Evolutionary conservation across 805 yeast genomes (phyloP).

Genomic region (Pichia gijzeniarum): DNA sequence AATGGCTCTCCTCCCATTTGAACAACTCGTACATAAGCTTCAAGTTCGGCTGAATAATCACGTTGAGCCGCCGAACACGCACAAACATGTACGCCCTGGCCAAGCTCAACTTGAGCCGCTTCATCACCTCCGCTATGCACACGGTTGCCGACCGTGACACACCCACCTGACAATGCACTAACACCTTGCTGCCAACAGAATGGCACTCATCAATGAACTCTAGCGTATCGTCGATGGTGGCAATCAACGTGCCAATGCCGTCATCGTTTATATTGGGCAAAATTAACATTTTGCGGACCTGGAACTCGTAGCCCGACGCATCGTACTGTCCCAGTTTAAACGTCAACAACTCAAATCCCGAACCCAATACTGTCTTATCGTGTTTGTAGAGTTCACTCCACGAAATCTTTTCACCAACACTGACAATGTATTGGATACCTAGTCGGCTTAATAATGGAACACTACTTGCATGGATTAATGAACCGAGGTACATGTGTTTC

Average conservation of each 20-base stretch:
- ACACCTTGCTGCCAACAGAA: slow-evolving; percentile 40
- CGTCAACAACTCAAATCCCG: slow-evolving; percentile 27
- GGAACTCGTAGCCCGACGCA: slow-evolving; percentile 17
- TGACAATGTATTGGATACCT: slow-evolving; percentile 67
- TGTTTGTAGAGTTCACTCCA: slow-evolving; percentile 44
- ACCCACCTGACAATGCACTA: slow-evolving; percentile 94
- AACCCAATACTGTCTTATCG: slow-evolving; percentile 15
- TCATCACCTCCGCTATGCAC: slow-evolving; percentile 93
- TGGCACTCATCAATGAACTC: slow-evolving; percentile 55
- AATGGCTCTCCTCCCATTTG: slow-evolving; percentile 49
- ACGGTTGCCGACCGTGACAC: slow-evolving; percentile 94
- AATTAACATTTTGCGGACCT: slow-evolving; percentile 46
- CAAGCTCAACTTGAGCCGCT: slow-evolving; percentile 55
- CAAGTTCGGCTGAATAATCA: slow-evolving; percentile 89
- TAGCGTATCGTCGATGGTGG: slow-evolving; percentile 56
- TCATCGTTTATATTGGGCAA: slow-evolving; percentile 81
- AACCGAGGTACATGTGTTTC: slow-evolving; percentile 81
- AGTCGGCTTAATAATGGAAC: slow-evolving; percentile 54
- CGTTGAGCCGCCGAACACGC: slow-evolving; percentile 83
- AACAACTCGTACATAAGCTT: slow-evolving; percentile 87
- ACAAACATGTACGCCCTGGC: slow-evolving; percentile 82
- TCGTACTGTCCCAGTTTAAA: slow-evolving; percentile 18
- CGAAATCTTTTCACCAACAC: slow-evolving; percentile 74
- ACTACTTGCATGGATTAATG: slow-evolving; percentile 73
- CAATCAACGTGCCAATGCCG: slow-evolving; percentile 73